phyloP scores from a whole-genome alignment of 768 basidiomycete species.

The Panellus pusillus region DNA sequence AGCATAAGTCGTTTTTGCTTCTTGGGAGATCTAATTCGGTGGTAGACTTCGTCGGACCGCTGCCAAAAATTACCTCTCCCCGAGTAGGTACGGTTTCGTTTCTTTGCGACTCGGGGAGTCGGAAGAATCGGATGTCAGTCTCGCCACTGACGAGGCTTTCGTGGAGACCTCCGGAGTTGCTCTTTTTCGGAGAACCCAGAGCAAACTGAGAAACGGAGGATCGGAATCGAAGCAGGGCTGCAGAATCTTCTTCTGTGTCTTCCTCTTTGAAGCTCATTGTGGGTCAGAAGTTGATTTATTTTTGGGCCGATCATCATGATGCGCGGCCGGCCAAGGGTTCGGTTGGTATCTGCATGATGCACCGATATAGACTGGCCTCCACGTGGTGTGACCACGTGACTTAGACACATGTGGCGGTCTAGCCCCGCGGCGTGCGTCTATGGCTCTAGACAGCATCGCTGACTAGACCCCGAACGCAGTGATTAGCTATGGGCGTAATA shows the following conservation, averaged over 20 bases:
- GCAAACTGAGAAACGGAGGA: constrained; percentile 12
- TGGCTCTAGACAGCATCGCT: too few species aligned
- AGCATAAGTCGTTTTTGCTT: constrained; percentile 45
- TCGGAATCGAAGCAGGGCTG: constrained; percentile 2
- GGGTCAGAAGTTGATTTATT: too few species aligned
- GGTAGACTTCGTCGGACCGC: not conserved
- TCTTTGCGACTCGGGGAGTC: not conserved
- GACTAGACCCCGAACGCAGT: too few species aligned
- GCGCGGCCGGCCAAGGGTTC: too few species aligned
- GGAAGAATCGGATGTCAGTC: not conserved
- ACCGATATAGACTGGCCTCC: too few species aligned
- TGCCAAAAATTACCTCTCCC: not conserved
- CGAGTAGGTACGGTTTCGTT: not conserved
- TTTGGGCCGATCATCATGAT: too few species aligned
- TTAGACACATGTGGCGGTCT: too few species aligned
- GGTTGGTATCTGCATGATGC: too few species aligned
- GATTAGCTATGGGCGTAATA: too few species aligned
- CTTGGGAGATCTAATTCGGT: constrained; percentile 18
- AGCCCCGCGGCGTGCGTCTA: too few species aligned
- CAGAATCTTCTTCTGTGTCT: not conserved
- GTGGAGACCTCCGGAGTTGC: constrained; percentile 12
- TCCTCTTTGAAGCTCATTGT: not conserved
- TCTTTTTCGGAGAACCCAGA: not conserved
- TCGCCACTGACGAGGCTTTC: constrained; percentile 2
- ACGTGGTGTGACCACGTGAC: too few species aligned